Conservation (phyloP, 2,329 filamentous ascomycete genomes). For the Cladosporium sp. region DNA sequence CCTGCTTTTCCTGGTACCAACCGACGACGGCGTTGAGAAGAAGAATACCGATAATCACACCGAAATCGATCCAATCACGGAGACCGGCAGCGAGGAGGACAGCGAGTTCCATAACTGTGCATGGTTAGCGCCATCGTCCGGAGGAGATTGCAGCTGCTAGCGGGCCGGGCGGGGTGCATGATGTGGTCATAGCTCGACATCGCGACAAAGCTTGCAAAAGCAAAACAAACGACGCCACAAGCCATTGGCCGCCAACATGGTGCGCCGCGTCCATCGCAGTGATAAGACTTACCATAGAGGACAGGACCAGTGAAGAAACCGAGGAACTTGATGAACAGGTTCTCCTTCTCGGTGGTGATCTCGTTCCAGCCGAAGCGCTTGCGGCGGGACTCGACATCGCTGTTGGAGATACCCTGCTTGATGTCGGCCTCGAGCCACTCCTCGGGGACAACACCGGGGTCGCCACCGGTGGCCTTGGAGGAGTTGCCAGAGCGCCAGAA, state of each 20-base stretch:
- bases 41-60: conserved; percentile 71
- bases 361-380: conserved; percentile 67
- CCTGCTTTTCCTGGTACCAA: conserved; percentile 78
- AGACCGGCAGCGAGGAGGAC: conserved; percentile 68
- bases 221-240: conserved; percentile 12
- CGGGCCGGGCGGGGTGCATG: conserved; percentile 8
- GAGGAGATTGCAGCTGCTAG: conserved; percentile 20
- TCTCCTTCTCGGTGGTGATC: conserved; percentile 66
- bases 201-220: conserved; percentile 17
- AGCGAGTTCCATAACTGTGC: conserved; percentile 67
- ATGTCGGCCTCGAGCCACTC: conserved; percentile 66
- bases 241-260: conserved; percentile 6
- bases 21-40: conserved; percentile 69
- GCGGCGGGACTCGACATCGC: conserved; percentile 58
- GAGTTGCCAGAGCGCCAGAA: conserved; percentile 40
- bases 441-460: conserved; percentile 47
- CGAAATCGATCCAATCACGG: conserved; percentile 69
- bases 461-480: conserved; percentile 27
- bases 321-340: conserved; percentile 68
- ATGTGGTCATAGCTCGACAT: conserved; percentile 19
- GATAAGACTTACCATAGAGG: conserved; percentile 59
- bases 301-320: conserved; percentile 70
- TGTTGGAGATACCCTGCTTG: conserved; percentile 52
- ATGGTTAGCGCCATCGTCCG: conserved; percentile 13
- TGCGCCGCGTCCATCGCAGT: neutral